These are phyloP conservation scores for Colletotrichum brevisporum DNA, from an alignment of 2,329 filamentous ascomycete genomes.

Conservation along the genomic window DNA sequence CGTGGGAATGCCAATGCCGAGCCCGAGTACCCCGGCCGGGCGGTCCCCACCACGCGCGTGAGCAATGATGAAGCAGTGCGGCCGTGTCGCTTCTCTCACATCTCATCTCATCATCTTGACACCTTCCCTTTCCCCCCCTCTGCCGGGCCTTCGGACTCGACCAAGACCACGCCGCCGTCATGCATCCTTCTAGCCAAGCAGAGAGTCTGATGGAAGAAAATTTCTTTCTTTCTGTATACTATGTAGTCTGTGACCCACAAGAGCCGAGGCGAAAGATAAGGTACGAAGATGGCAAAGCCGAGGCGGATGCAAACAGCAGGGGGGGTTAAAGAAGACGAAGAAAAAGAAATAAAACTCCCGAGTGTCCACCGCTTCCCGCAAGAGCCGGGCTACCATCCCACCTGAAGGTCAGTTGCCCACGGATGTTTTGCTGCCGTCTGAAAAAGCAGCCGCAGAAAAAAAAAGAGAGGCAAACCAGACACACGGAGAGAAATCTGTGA, in stretches of 20 bases:
- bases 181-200: slow-evolving; percentile 8
- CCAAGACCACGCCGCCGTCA: neutral
- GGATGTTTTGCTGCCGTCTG: slow-evolving; percentile 6
- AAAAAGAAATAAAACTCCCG: neutral
- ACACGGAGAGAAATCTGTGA: slow-evolving; percentile 26
- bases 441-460: neutral
- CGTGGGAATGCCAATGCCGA: slow-evolving; percentile 29
- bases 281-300: slow-evolving; percentile 1
- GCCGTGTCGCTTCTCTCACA: slow-evolving; percentile 30
- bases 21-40: slow-evolving; percentile 33
- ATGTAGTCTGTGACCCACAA: neutral
- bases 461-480: neutral
- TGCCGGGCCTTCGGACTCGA: slow-evolving; percentile 14
- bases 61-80: slow-evolving; percentile 35
- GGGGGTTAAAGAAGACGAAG: neutral
- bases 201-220: slow-evolving; percentile 9
- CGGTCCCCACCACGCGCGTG: slow-evolving; percentile 31
- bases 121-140: neutral
- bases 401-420: too few relatives aligned
- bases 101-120: slow-evolving; percentile 38
- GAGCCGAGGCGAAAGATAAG: neutral
- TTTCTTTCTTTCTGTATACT: slow-evolving; percentile 1
- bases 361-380: slow-evolving; percentile 5
- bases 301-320: too few relatives aligned
- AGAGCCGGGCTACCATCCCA: slow-evolving; percentile 25